Evolutionary conservation across 495 filamentous ascomycete genomes (phyloP).

Genomic region (Xylaria bambusicola): DNA sequence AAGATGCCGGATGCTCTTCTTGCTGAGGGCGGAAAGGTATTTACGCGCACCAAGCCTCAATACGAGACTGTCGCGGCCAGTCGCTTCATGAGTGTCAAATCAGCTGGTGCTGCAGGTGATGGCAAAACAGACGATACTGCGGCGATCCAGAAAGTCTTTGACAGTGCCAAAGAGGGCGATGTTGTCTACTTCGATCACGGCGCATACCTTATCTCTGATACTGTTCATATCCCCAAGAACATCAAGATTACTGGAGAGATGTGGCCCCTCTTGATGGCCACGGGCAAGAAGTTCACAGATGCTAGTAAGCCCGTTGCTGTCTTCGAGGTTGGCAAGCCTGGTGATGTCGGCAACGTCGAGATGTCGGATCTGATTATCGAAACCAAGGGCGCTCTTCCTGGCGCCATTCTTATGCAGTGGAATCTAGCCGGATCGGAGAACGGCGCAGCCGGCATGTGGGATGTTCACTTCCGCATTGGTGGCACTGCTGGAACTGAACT

Average conservation of each 20-base stretch:
- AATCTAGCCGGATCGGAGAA: constrained; percentile 69
- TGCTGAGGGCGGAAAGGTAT: constrained; percentile 55
- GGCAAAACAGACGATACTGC: constrained; percentile 68
- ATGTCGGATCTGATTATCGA: constrained; percentile 82
- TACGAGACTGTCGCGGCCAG: constrained; percentile 61
- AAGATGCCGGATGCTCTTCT: constrained; percentile 63
- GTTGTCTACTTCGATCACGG: constrained; percentile 93
- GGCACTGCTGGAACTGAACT: constrained; percentile 80
- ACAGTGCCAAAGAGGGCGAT: constrained; percentile 60
- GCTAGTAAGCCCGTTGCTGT: constrained; percentile 68
- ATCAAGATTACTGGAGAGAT: constrained; percentile 87
- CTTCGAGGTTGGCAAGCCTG: constrained; percentile 76
- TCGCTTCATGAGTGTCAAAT: constrained; percentile 74
- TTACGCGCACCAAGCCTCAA: constrained; percentile 72
- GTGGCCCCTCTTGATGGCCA: constrained; percentile 86
- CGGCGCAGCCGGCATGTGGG: constrained; percentile 82
- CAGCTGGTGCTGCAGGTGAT: constrained; percentile 77
- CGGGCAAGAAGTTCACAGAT: constrained; percentile 69
- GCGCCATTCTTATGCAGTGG: constrained; percentile 90
- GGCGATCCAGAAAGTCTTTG: constrained; percentile 69
- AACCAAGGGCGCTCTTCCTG: constrained; percentile 75
- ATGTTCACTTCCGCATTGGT: constrained; percentile 85
- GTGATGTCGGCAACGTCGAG: constrained; percentile 77
- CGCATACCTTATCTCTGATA: constrained; percentile 80
- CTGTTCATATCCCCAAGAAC: constrained; percentile 77